These are phyloP conservation scores for Pseudoscleropodium purum DNA, from an alignment of 225 moss, liverwort and hornwort genomes.

Conservation along the genomic window DNA sequence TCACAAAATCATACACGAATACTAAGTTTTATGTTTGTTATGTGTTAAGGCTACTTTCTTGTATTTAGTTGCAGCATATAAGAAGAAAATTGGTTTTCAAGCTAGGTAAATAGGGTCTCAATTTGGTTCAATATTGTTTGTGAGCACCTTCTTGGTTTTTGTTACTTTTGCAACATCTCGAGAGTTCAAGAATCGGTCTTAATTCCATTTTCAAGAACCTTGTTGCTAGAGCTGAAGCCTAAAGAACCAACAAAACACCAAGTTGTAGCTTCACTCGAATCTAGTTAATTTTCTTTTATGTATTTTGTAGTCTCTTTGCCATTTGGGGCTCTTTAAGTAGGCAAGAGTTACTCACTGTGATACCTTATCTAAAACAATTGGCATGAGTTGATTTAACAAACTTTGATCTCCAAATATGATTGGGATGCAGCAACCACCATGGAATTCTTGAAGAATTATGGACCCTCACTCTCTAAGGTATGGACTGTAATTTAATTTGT, in stretches of 20 bases:
- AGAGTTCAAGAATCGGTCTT: not conserved
- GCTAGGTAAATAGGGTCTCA: slow-evolving; percentile 29
- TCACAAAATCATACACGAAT: not conserved
- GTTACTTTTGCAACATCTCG: not conserved
- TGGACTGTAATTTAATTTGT: not conserved
- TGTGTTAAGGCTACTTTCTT: slow-evolving; percentile 62
- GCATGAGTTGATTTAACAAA: not conserved
- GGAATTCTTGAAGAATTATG: slow-evolving; percentile 84
- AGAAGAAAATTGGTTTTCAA: slow-evolving; percentile 83
- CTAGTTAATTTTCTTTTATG: not conserved
- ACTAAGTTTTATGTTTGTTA: not conserved
- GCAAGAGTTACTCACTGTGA: not conserved
- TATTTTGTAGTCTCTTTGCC: not conserved
- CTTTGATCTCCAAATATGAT: slow-evolving; percentile 64
- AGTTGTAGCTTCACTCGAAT: slow-evolving; percentile 22
- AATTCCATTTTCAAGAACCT: slow-evolving; percentile 39
- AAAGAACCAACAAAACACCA: slow-evolving; percentile 98
- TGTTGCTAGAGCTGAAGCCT: slow-evolving; percentile 89
- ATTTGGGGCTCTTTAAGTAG: not conserved
- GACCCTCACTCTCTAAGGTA: slow-evolving; percentile 79
- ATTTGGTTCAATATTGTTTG: not conserved
- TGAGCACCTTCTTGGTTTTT: not conserved
- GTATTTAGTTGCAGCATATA: slow-evolving; percentile 60
- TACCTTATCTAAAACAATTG: not conserved
- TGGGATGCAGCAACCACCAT: slow-evolving; percentile 97